A percentile compares a stretch with the other conserved stretches of the same genome.
Evolutionary conservation across 2,329 filamentous ascomycete genomes (phyloP).

Genomic region (Paecilomyces sp.): DNA sequence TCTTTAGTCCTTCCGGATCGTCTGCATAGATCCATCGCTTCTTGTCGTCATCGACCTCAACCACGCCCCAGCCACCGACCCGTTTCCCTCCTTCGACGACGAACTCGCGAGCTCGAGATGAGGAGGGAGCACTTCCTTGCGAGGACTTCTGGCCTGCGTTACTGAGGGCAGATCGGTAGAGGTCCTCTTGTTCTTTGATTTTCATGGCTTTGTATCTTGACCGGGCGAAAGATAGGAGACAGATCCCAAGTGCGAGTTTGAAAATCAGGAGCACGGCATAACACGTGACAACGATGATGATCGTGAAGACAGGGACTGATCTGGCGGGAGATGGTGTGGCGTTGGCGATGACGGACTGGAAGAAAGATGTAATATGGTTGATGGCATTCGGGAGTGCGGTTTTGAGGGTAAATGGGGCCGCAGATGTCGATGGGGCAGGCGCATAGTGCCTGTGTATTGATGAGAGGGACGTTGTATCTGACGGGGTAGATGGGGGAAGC

Average conservation of each 20-base stretch:
- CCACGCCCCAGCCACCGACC: conserved; percentile 72
- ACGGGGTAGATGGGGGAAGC: conserved; percentile 45
- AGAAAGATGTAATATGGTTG: conserved; percentile 28
- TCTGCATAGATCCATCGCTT: conserved; percentile 80
- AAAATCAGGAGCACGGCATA: conserved; percentile 79
- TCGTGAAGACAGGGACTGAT: conserved; percentile 49
- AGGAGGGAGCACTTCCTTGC: conserved; percentile 15
- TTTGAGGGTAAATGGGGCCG: conserved; percentile 50
- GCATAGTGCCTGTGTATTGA: conserved; percentile 42
- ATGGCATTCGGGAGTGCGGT: conserved; percentile 52
- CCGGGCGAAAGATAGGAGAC: conserved; percentile 70
- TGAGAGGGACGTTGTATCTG: conserved; percentile 30
- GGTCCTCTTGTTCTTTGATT: conserved; percentile 47
- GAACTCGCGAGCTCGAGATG: conserved; percentile 35
- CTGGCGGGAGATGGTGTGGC: conserved; percentile 35
- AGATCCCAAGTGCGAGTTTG: conserved; percentile 84
- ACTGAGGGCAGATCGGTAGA: conserved; percentile 3
- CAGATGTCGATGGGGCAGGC: conserved; percentile 60
- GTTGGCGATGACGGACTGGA: conserved; percentile 34
- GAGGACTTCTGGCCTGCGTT: conserved; percentile 4
- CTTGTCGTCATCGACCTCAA: conserved; percentile 85
- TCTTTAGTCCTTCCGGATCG: conserved; percentile 63
- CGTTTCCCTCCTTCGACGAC: conserved; percentile 66
- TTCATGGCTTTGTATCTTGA: conserved; percentile 78
- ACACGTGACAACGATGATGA: conserved; percentile 74